Evolutionary conservation across 192 early-diverging fungal species (phyloP).

Genomic region (Oehlia diaphana): DNA sequence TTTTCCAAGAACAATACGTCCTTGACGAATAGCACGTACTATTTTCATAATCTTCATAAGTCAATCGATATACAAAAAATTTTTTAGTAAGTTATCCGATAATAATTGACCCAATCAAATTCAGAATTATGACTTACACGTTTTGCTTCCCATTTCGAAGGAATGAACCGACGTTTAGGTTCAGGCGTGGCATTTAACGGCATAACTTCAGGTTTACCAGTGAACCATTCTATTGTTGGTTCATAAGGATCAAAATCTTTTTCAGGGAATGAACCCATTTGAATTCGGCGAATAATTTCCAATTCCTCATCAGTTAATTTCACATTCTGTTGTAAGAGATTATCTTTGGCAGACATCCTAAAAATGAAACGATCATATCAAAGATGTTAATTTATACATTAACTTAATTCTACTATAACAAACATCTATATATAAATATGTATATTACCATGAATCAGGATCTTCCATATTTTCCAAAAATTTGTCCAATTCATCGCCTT

Average conservation of each 20-base stretch:
- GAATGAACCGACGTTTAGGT: slow-evolving; percentile 93
- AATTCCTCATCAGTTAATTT: slow-evolving; percentile 87
- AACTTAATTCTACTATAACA: neutral
- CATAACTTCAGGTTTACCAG: slow-evolving; percentile 74
- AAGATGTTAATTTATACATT: neutral
- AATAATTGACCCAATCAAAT: neutral
- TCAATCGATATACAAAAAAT: neutral
- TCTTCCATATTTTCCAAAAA: slow-evolving; percentile 92
- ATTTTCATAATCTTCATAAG: slow-evolving; percentile 84
- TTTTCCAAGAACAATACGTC: slow-evolving; percentile 72
- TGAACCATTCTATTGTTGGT: slow-evolving; percentile 95
- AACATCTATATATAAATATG: neutral
- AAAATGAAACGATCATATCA: neutral
- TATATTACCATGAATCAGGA: slow-evolving; percentile 77
- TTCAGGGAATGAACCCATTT: slow-evolving; percentile 80
- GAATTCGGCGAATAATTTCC: slow-evolving; percentile 88
- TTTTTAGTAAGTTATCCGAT: neutral
- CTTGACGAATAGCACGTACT: slow-evolving; percentile 91
- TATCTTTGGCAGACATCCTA: slow-evolving; percentile 77
- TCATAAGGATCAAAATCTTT: slow-evolving; percentile 88
- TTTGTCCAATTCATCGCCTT: slow-evolving; percentile 90
- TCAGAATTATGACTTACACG: slow-evolving; percentile 44
- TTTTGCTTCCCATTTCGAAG: slow-evolving; percentile 93
- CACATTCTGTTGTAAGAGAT: slow-evolving; percentile 77
- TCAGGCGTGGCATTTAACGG: slow-evolving; percentile 91